Base-by-base conservation (phyloP, 352 stramenopile species). In the Globisporangium splendens region DNA sequence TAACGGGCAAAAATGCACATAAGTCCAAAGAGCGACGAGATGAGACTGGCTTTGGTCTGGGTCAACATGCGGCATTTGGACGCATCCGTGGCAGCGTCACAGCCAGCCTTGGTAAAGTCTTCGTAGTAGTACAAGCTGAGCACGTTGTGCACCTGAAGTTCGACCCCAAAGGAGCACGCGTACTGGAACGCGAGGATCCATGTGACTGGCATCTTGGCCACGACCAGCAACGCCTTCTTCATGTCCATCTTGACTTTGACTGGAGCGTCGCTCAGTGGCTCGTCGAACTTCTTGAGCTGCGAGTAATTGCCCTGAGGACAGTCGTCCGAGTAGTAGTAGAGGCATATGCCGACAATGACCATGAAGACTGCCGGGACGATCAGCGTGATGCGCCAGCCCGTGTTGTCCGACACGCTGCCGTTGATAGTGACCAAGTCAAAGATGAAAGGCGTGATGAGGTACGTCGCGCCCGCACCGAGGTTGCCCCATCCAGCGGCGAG, bases 111-210 rank as follows among this genome's bases (percentile, higher is more conserved):
- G 18, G 67, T 76, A 54, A 98, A 97, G 39, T 91, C 82, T 31
- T 94, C 75, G 46, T 88, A 91, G 67, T 97, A 98, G 70, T 96
- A 96, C 20, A 85, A 62, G 24, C 86, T 91, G 39, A 95, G 84
- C 41, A 92, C 88, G 66, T 98, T 98, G 78, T 98, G 96, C 51
- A 98, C 91, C 48, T 95, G 95, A 3, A 98, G 71, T 63, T 98
- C 93, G 41, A 98, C 82, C 46, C 95, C 95, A 65, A 98, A 98
- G 68, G 87, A 98, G 61, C 81, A 92, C 39, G 83, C 91, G 61
- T 97, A 98, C 66, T 97, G 86, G 57, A 95, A 65, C 65, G 88
- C 86, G 39, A 98, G 69, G 59, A 98, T 74, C 93, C 92, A 98
- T 8, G 88, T 96, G 63, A 94, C 95, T 2, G 76, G 61, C 1